phyloP scores from a whole-genome alignment of 148 eudicot species.

The Amaranthus cruentus region DNA sequence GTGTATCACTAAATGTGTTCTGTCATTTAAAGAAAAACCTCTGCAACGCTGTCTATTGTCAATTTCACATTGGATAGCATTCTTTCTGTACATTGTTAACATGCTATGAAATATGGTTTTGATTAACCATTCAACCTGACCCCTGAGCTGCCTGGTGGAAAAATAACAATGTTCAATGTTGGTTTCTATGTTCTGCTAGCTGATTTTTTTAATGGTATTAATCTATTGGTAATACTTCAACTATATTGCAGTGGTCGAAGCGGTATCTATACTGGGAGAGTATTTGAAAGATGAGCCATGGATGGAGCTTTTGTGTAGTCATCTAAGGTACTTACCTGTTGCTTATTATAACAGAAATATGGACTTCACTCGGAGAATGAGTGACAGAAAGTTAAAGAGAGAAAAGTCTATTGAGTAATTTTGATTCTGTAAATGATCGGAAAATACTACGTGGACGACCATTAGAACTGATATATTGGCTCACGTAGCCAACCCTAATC shows the following conservation, averaged over 20 bases:
- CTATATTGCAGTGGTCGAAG: conserved; percentile 61
- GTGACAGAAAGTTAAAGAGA: neutral
- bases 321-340: conserved; percentile 49
- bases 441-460: no score
- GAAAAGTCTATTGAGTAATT: neutral
- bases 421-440: neutral
- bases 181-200: neutral
- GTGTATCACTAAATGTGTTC: neutral
- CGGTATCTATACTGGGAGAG: conserved; percentile 68
- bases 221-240: neutral
- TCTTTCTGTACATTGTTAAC: neutral
- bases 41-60: neutral
- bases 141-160: neutral
- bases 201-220: neutral
- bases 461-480: no score
- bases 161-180: neutral
- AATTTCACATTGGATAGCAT: neutral
- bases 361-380: neutral
- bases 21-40: neutral
- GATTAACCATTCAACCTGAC: neutral
- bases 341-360: neutral
- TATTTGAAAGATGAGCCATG: conserved; percentile 91
- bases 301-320: conserved; percentile 72
- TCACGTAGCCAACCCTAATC: no score
- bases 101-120: neutral